These are phyloP conservation scores for Fusarium tricinctum DNA, from an alignment of 2,329 filamentous ascomycete genomes.

Conservation along the genomic window DNA sequence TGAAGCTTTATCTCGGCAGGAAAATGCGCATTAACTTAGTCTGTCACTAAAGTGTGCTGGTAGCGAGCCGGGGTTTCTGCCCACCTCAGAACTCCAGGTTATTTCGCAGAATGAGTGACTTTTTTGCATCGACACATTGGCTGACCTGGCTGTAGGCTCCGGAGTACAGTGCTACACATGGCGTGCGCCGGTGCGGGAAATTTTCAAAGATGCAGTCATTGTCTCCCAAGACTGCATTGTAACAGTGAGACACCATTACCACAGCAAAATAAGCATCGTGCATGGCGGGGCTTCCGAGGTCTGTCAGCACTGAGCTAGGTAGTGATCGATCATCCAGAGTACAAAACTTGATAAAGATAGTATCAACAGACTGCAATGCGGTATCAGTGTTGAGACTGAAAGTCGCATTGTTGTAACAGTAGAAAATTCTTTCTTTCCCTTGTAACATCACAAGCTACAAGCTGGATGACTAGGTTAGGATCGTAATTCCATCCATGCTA, in stretches of 20 bases:
- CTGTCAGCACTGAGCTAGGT: neutral
- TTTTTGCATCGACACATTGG: conserved; percentile 17
- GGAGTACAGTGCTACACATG: conserved; percentile 7
- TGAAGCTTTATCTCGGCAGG: too few relatives aligned
- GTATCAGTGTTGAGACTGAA: neutral
- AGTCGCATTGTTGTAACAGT: neutral
- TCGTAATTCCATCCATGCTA: neutral
- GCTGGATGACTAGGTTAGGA: neutral
- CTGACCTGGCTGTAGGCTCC: neutral
- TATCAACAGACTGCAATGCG: conserved; percentile 8
- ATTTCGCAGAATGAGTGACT: conserved; percentile 27
- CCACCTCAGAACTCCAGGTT: too few relatives aligned
- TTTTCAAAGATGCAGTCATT: conserved; percentile 19
- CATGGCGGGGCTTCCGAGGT: conserved; percentile 11
- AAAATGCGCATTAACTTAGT: too few relatives aligned
- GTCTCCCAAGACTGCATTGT: conserved; percentile 16
- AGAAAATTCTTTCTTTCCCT: neutral
- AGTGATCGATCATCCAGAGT: conserved; percentile 13
- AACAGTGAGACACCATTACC: conserved; percentile 23
- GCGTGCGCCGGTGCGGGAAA: conserved; percentile 4
- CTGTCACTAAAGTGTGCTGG: too few relatives aligned
- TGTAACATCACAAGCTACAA: neutral
- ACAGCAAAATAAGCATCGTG: conserved; percentile 11
- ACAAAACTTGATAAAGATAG: conserved; percentile 36
- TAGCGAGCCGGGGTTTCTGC: conserved; percentile 4